These are phyloP conservation scores for Gaeumannomyces tritici DNA, from an alignment of 2,329 filamentous ascomycete genomes.

Conservation along the genomic window DNA sequence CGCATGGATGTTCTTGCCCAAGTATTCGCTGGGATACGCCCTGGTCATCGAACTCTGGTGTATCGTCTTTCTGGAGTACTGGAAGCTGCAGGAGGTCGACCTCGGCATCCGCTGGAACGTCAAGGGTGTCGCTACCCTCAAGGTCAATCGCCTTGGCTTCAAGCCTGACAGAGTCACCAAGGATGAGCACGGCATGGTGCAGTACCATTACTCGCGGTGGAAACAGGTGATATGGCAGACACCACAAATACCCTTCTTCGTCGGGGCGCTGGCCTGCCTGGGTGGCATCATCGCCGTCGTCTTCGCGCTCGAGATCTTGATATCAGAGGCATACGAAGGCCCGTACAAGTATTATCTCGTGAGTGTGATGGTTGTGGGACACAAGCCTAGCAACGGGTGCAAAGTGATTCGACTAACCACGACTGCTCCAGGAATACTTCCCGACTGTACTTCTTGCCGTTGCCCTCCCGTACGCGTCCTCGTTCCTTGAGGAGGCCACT, in stretches of 20 bases:
- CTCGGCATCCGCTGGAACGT: slow-evolving; percentile 84
- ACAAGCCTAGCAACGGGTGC: not conserved
- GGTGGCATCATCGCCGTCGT: slow-evolving; percentile 59
- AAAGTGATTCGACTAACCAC: not conserved
- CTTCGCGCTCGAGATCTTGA: slow-evolving; percentile 66
- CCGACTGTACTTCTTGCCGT: slow-evolving; percentile 63
- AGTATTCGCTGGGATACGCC: slow-evolving; percentile 76
- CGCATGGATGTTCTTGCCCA: slow-evolving; percentile 73
- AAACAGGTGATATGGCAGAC: slow-evolving; percentile 58
- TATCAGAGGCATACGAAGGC: slow-evolving; percentile 64
- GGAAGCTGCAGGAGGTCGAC: slow-evolving; percentile 88
- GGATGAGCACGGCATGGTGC: slow-evolving; percentile 54
- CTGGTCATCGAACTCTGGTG: slow-evolving; percentile 76
- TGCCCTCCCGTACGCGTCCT: slow-evolving; percentile 54
- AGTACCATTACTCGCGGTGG: slow-evolving; percentile 52
- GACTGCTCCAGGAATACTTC: slow-evolving; percentile 48
- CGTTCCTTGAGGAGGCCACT: slow-evolving; percentile 53
- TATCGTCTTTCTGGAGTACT: slow-evolving; percentile 85
- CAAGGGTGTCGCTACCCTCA: slow-evolving; percentile 71
- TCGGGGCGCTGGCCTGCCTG: slow-evolving; percentile 46
- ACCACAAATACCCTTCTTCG: slow-evolving; percentile 59
- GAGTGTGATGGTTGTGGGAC: slow-evolving; percentile 13
- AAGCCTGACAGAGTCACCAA: slow-evolving; percentile 49
- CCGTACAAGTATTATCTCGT: slow-evolving; percentile 58
- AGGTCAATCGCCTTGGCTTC: slow-evolving; percentile 62